These are phyloP conservation scores for Geopyxis carbonaria DNA, from an alignment of 495 filamentous ascomycete species.

Conservation along the genomic window DNA sequence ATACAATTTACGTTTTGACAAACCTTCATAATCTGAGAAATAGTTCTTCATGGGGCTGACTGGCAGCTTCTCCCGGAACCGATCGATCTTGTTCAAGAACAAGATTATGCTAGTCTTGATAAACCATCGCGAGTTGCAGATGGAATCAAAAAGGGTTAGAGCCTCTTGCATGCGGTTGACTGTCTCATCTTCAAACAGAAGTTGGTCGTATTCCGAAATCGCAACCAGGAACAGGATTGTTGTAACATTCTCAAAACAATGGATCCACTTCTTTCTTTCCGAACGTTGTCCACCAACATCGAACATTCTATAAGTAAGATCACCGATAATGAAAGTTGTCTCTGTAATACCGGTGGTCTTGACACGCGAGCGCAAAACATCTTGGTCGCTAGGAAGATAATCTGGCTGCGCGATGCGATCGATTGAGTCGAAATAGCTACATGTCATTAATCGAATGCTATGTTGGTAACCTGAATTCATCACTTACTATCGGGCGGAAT, in stretches of 20 bases:
- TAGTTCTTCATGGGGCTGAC: slow-evolving; percentile 99
- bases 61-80: slow-evolving; percentile 98
- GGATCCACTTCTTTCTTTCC: slow-evolving; percentile 99
- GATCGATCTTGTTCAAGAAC: slow-evolving; percentile 99
- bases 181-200: slow-evolving; percentile 87
- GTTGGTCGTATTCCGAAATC: slow-evolving; percentile 97
- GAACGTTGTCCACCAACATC: slow-evolving; percentile 97
- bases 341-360: slow-evolving; percentile 99
- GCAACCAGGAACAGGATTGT: slow-evolving; percentile 97
- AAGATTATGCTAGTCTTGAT: slow-evolving; percentile 98
- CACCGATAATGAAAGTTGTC: slow-evolving; percentile 94
- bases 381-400: slow-evolving; percentile 93
- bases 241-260: slow-evolving; percentile 99
- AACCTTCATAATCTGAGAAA: slow-evolving; percentile 91
- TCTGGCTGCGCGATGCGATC: slow-evolving; percentile 79
- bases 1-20: slow-evolving; percentile 17
- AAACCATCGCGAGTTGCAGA: slow-evolving; percentile 98
- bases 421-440: slow-evolving; percentile 92
- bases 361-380: slow-evolving; percentile 92
- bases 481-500: slow-evolving; percentile 92
- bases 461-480: slow-evolving; percentile 5
- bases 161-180: slow-evolving; percentile 99
- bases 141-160: slow-evolving; percentile 93
- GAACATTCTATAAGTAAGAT: slow-evolving; percentile 98
- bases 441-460: slow-evolving; percentile 27